Base-by-base conservation (phyloP, 805 yeast genomes). In the Candida qinlingensis region DNA sequence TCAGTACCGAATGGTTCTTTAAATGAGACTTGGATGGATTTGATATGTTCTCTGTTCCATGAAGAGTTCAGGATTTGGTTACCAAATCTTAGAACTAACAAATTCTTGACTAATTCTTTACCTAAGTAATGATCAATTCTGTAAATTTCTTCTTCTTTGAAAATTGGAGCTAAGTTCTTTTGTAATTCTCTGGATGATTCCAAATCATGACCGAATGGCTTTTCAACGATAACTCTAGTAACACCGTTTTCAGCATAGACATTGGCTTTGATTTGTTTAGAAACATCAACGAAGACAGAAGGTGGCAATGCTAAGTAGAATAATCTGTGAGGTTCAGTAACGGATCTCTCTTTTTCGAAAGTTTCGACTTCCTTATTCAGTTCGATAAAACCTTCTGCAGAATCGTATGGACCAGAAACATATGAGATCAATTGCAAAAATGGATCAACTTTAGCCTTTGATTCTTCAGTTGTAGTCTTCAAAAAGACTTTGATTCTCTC, bases 1-100 rank as follows among this genome's bases (percentile, higher is more conserved):
- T 94, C 97, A 38, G 99, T 94, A 48, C 99, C 99, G 60, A 94
- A 94, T n/a, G 94, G 88, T 73, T 94, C 99, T 73, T 94, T 94
- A 76, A 94, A 92, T 11, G 92, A 79, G 57, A 94, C 82, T 74
- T 92, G 97, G 53, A 94, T 83, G 37, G 84, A 79, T 53, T 81
- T 76, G 62, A 94, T 81, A 68, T 79, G 85, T 54, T 86, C 78
- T 65, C 76, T 83, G 72, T 86, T 85, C 97, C 97, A 94, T 48
- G 86, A 79, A n/a, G 96, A 88, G 62, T 79, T 79, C 63, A 94
- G 75, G 67, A 92, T 80, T 64, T 84, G 83, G 71, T 94, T 94
- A 58, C 96, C 96, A 63, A 94, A 94, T 64, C 99, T 81, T 61
- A 91, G 73, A 35, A 90, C 89, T 50, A 89, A 70, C 62, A 94